Percentiles rank a stretch among this genome's conserved stretches.
These are phyloP conservation scores for Trichoderma breve DNA, from an alignment of 2,329 filamentous ascomycete species.

Conservation along the genomic window DNA sequence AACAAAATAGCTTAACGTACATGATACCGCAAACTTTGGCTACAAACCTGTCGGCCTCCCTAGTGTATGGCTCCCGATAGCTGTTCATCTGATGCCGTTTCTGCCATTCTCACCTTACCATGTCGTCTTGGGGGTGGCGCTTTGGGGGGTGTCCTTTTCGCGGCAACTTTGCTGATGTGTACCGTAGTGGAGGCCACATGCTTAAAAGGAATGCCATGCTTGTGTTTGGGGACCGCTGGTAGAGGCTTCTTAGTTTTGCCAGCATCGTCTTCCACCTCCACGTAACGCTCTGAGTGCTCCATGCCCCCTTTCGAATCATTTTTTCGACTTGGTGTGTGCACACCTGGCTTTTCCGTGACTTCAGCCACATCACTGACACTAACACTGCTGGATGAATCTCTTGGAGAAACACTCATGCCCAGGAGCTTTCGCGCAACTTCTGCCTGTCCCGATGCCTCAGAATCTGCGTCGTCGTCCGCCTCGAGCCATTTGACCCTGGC, in stretches of 20 bases:
- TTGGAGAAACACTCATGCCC: slow-evolving; percentile 67
- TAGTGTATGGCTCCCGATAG: neutral
- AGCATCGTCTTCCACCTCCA: slow-evolving; percentile 27
- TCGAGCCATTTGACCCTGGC: slow-evolving; percentile 68
- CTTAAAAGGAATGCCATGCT: slow-evolving; percentile 50
- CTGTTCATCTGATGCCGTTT: slow-evolving; percentile 31
- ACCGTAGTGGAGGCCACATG: slow-evolving; percentile 33
- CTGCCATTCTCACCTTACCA: slow-evolving; percentile 41
- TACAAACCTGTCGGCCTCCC: neutral
- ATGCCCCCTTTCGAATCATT: neutral
- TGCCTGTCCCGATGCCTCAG: slow-evolving; percentile 37
- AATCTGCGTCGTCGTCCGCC: slow-evolving; percentile 38
- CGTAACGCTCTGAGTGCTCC: neutral
- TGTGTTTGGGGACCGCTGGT: slow-evolving; percentile 56
- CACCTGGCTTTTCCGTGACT: slow-evolving; percentile 77
- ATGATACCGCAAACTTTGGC: neutral
- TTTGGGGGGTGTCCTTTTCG: slow-evolving; percentile 45
- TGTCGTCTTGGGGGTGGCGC: slow-evolving; percentile 47
- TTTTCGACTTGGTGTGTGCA: slow-evolving; percentile 71
- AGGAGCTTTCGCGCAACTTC: slow-evolving; percentile 59
- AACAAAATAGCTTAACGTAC: neutral
- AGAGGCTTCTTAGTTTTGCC: slow-evolving; percentile 44
- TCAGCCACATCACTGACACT: slow-evolving; percentile 77
- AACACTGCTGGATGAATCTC: slow-evolving; percentile 66
- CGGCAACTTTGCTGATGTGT: slow-evolving; percentile 28